A percentile compares a stretch with the other conserved stretches of the same genome.
phyloP scores from a whole-genome alignment of 345 rosid genomes.

The Euclidium syriacum region DNA sequence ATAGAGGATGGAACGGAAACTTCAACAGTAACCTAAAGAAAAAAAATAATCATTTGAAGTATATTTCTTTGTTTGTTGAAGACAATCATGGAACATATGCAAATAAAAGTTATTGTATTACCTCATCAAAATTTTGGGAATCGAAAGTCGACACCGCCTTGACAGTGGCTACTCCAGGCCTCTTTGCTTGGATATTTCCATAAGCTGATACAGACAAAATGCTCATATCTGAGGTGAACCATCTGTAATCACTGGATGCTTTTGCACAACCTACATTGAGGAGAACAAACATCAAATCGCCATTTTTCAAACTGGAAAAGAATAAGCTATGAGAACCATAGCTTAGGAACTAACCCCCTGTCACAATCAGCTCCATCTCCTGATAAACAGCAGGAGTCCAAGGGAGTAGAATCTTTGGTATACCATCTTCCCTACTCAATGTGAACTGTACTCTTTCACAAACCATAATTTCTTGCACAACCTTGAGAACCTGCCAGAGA shows the following conservation, averaged over 20 bases:
- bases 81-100: not conserved
- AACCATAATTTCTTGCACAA: conserved; percentile 68
- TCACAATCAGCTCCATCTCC: conserved; percentile 71
- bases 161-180: conserved; percentile 78
- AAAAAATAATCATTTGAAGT: conserved; percentile 8
- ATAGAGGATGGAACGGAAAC: conserved; percentile 71
- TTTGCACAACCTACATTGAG: conserved; percentile 69
- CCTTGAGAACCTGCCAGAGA: conserved; percentile 57
- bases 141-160: conserved; percentile 76
- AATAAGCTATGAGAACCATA: conserved; percentile 12
- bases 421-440: conserved; percentile 36
- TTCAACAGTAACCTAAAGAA: conserved; percentile 62
- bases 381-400: conserved; percentile 82
- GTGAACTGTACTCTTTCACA: conserved; percentile 66
- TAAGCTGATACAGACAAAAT: conserved; percentile 61
- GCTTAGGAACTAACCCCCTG: conserved; percentile 55
- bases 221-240: conserved; percentile 78
- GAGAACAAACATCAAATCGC: conserved; percentile 10
- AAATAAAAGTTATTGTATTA: conserved; percentile 22
- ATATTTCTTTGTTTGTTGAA: not conserved
- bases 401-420: conserved; percentile 50
- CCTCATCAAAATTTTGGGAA: conserved; percentile 85
- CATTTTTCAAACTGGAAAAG: conserved; percentile 5
- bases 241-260: conserved; percentile 70
- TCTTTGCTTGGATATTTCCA: conserved; percentile 80